phyloP scores from a whole-genome alignment of 2,329 filamentous ascomycete genomes.

The Keithomyces neogunnii region DNA sequence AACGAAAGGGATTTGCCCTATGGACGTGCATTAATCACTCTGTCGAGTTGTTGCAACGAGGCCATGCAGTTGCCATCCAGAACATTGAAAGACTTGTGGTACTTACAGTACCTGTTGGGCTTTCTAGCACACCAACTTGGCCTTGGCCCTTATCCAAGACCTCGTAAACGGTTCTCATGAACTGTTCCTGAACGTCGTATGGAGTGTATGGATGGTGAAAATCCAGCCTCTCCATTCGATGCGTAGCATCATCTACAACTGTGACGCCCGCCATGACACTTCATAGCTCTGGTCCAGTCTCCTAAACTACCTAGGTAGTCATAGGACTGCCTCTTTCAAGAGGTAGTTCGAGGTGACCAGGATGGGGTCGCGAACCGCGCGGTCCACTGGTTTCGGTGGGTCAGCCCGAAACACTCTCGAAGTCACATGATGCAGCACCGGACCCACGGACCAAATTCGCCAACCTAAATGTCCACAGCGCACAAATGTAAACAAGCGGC shows the following conservation, averaged over 20 bases:
- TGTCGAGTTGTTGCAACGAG: not conserved
- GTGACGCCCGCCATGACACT: slow-evolving; percentile 3
- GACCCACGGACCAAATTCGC: not conserved
- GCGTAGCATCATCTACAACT: slow-evolving; percentile 11
- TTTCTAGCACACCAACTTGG: slow-evolving; percentile 83
- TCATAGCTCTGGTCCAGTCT: not conserved
- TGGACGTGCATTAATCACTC: not conserved
- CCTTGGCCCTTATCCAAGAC: slow-evolving; percentile 63
- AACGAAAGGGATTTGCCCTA: slow-evolving; percentile 85
- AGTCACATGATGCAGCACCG: slow-evolving; percentile 21
- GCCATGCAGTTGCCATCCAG: not conserved
- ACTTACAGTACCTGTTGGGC: slow-evolving; percentile 70
- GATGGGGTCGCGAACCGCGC: not conserved
- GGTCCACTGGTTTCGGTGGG: not conserved
- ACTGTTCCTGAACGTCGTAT: slow-evolving; percentile 78
- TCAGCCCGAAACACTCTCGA: slow-evolving; percentile 6
- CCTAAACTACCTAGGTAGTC: too few species aligned
- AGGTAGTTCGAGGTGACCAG: not conserved
- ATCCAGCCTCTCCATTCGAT: slow-evolving; percentile 32
- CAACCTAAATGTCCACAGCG: not conserved
- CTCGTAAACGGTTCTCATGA: slow-evolving; percentile 77
- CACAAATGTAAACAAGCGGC: not conserved
- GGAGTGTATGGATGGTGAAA: slow-evolving; percentile 86
- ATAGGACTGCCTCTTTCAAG: not conserved
- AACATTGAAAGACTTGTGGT: not conserved